Evolutionary conservation across 345 rosid genomes (phyloP).

Genomic region (Aegle marmelos): DNA sequence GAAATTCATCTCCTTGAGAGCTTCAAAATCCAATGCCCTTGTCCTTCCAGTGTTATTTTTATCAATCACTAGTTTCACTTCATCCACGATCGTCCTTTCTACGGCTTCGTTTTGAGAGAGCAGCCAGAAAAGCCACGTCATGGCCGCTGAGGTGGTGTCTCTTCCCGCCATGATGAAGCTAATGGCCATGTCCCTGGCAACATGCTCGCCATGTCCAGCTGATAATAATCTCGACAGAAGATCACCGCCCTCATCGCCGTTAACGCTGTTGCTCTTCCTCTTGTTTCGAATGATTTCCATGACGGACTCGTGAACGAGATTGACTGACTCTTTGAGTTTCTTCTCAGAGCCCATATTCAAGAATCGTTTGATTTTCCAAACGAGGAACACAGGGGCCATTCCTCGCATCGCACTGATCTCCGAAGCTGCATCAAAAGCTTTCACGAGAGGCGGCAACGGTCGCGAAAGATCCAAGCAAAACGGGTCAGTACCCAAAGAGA

Average conservation of each 20-base stretch:
- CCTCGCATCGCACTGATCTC: constrained; percentile 59
- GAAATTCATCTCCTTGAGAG: constrained; percentile 44
- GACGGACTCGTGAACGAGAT: constrained; percentile 31
- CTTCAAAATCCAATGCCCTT: constrained; percentile 28
- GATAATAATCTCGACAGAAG: constrained; percentile 52
- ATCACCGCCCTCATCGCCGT: constrained; percentile 17
- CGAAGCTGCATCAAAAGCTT: constrained; percentile 54
- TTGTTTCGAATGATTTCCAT: constrained; percentile 39
- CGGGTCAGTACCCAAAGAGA: constrained; percentile 57
- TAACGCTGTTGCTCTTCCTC: constrained; percentile 15
- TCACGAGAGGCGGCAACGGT: constrained; percentile 37
- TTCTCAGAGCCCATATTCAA: constrained; percentile 58
- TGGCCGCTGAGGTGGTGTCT: constrained; percentile 65
- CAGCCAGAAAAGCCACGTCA: constrained; percentile 77
- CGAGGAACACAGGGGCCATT: constrained; percentile 36
- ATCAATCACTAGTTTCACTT: constrained; percentile 24
- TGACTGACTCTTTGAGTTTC: constrained; percentile 43
- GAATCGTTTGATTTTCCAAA: constrained; percentile 67
- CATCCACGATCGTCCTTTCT: constrained; percentile 30
- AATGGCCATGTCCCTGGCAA: constrained; percentile 54
- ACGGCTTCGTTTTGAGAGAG: constrained; percentile 32
- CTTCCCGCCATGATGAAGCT: constrained; percentile 76
- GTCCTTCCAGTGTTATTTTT: neutral
- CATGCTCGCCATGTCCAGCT: constrained; percentile 43
- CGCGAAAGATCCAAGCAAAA: constrained; percentile 44